Evolutionary conservation across 2,329 filamentous ascomycete genomes (phyloP), one percentile per base, ranked within the genome.

Genomic region (Talaromyces sp.): DNA sequence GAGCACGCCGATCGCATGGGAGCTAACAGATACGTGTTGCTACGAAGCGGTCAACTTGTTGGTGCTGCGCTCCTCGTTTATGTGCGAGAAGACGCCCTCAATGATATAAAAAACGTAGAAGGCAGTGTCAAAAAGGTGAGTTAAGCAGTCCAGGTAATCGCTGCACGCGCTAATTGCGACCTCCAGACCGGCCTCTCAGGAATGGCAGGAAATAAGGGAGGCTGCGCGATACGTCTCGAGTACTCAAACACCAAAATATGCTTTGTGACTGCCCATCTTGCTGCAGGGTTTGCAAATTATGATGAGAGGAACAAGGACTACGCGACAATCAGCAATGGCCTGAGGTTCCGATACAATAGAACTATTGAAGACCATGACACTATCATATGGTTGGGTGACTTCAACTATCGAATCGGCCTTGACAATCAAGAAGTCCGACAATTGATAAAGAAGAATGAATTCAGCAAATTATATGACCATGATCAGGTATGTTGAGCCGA

Each of bases 151-250:
- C 3, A 10, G 31, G 11, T 13, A 13, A 6, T 37, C 11, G 36
- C 10, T 33, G 11, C 21, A 41, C 13, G 25, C 2, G 6, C 9
- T 39, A 22, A 45, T 21, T n/a, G 22, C 15, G 5, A 36, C 17
- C 21, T 1, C 83, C 81, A 72, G 81, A 88, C 85, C 1, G 94
- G 94, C 3, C 86, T 99, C 81, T 97, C 92, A 22, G 94, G 94
- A 5, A 96, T 99, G 81, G 93, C 92, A 28, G 94, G 94, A 21
- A 99, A 99, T 77, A 99, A 99, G 76, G 94, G 94, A 17, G 94
- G 94, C 0, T 95, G 97, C 52, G 94, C 92, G 2, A 97, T 99
- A 66, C 88, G 94, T 4, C 89, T 99, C 74, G 93, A 97, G 62
- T 97, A 91, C 68, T 92, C 90, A 28, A 95, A 89, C 68, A 97